These are phyloP conservation scores for Prunus armeniaca DNA, from an alignment of 306 rosid species.

Conservation along the genomic window DNA sequence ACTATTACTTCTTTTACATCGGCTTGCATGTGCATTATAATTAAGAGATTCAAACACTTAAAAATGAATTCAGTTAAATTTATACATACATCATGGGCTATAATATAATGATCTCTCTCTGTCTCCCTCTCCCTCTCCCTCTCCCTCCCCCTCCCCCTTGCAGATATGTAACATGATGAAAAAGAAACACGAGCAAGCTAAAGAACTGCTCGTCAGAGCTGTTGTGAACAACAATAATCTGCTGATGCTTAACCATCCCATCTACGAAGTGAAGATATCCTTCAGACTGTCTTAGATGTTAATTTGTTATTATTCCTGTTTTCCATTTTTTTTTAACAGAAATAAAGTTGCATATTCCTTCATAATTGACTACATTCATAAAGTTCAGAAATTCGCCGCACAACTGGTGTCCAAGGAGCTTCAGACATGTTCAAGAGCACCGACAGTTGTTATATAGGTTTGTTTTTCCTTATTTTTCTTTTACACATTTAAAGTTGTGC, in stretches of 20 bases:
- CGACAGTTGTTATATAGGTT: slow-evolving; percentile 9
- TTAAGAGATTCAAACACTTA: not conserved
- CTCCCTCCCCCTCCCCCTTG: not conserved
- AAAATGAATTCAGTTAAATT: not conserved
- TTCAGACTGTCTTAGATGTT: slow-evolving; percentile 20
- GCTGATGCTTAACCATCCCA: slow-evolving; percentile 93
- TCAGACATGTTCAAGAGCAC: slow-evolving; percentile 35
- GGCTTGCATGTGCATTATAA: not conserved
- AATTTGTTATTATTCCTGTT: slow-evolving; percentile 8
- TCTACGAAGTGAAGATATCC: slow-evolving; percentile 84
- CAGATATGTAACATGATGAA: slow-evolving; percentile 86
- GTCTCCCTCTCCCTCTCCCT: not conserved
- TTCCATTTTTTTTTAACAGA: slow-evolving; percentile 5
- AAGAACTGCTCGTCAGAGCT: slow-evolving; percentile 70
- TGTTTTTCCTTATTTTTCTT: not conserved
- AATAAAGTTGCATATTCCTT: slow-evolving; percentile 38
- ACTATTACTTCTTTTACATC: slow-evolving; percentile 7
- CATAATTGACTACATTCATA: slow-evolving; percentile 48
- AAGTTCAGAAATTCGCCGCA: slow-evolving; percentile 71
- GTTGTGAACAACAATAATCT: slow-evolving; percentile 72
- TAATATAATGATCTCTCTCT: not conserved
- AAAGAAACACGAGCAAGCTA: slow-evolving; percentile 87
- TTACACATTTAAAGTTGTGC: not conserved
- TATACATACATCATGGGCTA: not conserved
- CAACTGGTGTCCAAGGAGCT: slow-evolving; percentile 56